Evolutionary conservation across 345 rosid genomes (phyloP).

Genomic region (Viola odorata): DNA sequence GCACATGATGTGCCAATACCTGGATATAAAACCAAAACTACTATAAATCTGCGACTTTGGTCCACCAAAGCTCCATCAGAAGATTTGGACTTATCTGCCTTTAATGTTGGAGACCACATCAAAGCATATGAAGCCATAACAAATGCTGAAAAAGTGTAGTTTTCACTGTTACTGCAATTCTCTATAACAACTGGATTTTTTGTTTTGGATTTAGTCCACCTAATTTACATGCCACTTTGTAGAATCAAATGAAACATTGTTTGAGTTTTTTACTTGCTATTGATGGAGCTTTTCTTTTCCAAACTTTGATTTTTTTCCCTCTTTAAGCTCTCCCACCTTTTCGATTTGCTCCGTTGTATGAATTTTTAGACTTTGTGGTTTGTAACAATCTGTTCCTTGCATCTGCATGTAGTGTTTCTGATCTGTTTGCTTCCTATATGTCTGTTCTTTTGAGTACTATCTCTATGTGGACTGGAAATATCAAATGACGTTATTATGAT

Average conservation of each 20-base stretch:
- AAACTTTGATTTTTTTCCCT: no score
- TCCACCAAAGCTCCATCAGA: constrained; percentile 66
- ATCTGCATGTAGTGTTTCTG: background rate
- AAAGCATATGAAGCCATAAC: constrained; percentile 59
- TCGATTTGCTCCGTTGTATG: no score
- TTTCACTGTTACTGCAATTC: background rate
- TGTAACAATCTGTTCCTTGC: no score
- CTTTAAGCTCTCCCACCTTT: no score
- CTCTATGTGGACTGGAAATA: background rate
- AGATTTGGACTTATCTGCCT: constrained; percentile 60
- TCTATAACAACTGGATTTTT: no score
- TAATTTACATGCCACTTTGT: no score
- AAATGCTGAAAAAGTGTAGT: constrained; percentile 68
- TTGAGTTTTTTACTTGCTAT: no score
- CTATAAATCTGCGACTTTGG: constrained; percentile 75
- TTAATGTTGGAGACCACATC: constrained; percentile 63
- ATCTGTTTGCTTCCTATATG: no score
- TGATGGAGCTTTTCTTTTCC: no score
- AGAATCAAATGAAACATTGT: no score
- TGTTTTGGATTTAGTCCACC: no score
- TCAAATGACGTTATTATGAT: background rate
- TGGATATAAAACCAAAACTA: constrained; percentile 72
- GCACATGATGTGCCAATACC: constrained; percentile 84
- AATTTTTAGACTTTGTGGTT: no score
- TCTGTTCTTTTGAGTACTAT: background rate